Evolutionary conservation across 2,329 filamentous ascomycete genomes (phyloP), one percentile per base, ranked within the genome.

Genomic region (Talaromyces piceae): DNA sequence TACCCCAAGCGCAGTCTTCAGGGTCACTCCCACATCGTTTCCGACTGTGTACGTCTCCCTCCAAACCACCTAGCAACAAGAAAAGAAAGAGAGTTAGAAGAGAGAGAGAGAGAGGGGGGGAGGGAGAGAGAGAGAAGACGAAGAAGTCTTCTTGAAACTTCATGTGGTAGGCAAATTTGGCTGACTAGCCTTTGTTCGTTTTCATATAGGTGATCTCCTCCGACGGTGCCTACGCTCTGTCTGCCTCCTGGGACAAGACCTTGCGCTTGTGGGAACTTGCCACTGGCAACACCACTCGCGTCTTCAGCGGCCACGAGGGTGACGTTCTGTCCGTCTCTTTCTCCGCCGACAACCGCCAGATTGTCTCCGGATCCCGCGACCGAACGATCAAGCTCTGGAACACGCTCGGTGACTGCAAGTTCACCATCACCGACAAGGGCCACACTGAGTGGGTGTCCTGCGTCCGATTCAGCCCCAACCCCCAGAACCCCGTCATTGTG

Each of bases 371-470:
- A 64, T 97, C 93, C 61, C 91, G 93, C 75, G 93, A 98, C 82
- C 87, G 90, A 75, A 89, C 88, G 71, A 97, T 98, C 84, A 98
- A 97, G 88, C 86, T 98, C 69, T 98, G 93, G 93, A 98, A 98
- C 84, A 98, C 93, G 67, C 89, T 98, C 63, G 93, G 93, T 78
- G 93, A 98, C 85, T 98, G 93, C 91, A 98, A 98, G 84, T 98
- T 85, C 86, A 98, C 91, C 81, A 97, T 98, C 82, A 95, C 89
- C 78, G 93, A 98, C 75, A 98, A 98, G 87, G 93, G 93, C 74
- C 93, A 98, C 84, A 89, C 89, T 77, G 93, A 98, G 78, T 98
- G 93, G 93, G 93, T 95, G 66, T 96, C 91, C 59, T 97, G 91
- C 82, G 93, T 98, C 66, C 87, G 93, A 77, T 98, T 98, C 88